Percentiles rank a stretch among this genome's conserved stretches.
Conservation (phyloP, 305 asterid species). For the Stenogyne calaminthoides region DNA sequence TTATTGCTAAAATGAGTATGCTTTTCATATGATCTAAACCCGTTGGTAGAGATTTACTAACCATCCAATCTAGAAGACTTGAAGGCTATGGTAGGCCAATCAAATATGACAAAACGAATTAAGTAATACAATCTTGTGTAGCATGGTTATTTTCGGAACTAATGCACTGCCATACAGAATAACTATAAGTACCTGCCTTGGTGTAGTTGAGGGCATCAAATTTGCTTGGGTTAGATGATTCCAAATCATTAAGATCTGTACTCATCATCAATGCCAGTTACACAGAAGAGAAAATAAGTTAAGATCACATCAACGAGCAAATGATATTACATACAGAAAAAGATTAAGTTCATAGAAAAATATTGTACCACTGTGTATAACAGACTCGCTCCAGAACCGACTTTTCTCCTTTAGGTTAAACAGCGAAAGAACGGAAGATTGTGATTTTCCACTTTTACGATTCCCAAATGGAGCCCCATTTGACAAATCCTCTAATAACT, state of each 20-base stretch:
- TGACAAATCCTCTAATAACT: constrained; percentile 61
- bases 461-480: constrained; percentile 60
- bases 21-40: background rate
- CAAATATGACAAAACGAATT: constrained; percentile 7
- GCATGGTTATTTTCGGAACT: constrained; percentile 19
- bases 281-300: background rate
- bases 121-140: constrained; percentile 15
- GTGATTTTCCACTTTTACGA: constrained; percentile 61
- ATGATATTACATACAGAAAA: background rate
- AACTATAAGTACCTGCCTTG: constrained; percentile 98
- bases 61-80: constrained; percentile 8
- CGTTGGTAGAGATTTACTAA: constrained; percentile 4
- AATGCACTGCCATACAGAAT: constrained; percentile 35
- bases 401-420: constrained; percentile 94
- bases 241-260: constrained; percentile 79
- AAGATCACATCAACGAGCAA: background rate
- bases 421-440: constrained; percentile 75
- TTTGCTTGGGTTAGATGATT: constrained; percentile 62
- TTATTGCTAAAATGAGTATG: background rate
- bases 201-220: constrained; percentile 71
- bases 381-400: constrained; percentile 95
- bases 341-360: background rate
- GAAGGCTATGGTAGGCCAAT: constrained; percentile 14
- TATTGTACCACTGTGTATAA: constrained; percentile 73
- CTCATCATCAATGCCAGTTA: constrained; percentile 26